Percentiles rank a stretch among this genome's conserved stretches.
phyloP scores from a whole-genome alignment of 2,329 filamentous ascomycete species.

The Septoria linicola region DNA sequence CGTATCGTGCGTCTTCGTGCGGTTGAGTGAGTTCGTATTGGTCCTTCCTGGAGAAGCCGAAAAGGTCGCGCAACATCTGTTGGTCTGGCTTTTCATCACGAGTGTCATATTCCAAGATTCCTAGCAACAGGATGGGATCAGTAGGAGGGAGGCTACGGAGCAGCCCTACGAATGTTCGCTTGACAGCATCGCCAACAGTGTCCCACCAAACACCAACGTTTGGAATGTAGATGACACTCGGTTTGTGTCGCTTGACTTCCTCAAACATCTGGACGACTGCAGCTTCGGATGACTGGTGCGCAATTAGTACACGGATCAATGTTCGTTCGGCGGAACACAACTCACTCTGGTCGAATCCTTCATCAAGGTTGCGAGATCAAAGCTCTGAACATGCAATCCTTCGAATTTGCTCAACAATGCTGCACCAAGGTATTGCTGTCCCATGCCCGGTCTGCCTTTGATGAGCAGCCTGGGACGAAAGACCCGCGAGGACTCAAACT shows the following conservation, averaged over 20 bases:
- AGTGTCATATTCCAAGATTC: slow-evolving; percentile 66
- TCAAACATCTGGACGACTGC: slow-evolving; percentile 87
- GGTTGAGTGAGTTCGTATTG: slow-evolving; percentile 69
- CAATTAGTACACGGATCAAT: slow-evolving; percentile 13
- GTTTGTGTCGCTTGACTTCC: slow-evolving; percentile 90
- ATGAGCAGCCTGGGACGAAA: slow-evolving; percentile 88
- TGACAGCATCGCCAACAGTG: slow-evolving; percentile 61
- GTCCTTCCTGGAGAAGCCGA: slow-evolving; percentile 81
- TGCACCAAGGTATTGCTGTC: slow-evolving; percentile 82
- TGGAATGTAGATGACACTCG: slow-evolving; percentile 92
- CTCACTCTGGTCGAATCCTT: slow-evolving; percentile 71
- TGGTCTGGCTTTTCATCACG: slow-evolving; percentile 55
- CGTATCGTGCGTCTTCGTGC: slow-evolving; percentile 59
- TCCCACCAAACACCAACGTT: slow-evolving; percentile 85
- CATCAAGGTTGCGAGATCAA: slow-evolving; percentile 83
- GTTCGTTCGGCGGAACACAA: slow-evolving; percentile 36
- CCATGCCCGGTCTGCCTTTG: slow-evolving; percentile 82
- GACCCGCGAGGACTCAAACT: slow-evolving; percentile 80
- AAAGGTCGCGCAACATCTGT: slow-evolving; percentile 71
- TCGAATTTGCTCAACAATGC: slow-evolving; percentile 89
- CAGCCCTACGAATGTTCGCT: slow-evolving; percentile 80
- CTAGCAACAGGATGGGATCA: slow-evolving; percentile 83
- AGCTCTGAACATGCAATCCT: slow-evolving; percentile 88
- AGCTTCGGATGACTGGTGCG: slow-evolving; percentile 66
- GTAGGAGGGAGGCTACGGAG: slow-evolving; percentile 81